Base-by-base conservation (phyloP, 345 rosid genomes). In the Lagerstroemia speciosa region DNA sequence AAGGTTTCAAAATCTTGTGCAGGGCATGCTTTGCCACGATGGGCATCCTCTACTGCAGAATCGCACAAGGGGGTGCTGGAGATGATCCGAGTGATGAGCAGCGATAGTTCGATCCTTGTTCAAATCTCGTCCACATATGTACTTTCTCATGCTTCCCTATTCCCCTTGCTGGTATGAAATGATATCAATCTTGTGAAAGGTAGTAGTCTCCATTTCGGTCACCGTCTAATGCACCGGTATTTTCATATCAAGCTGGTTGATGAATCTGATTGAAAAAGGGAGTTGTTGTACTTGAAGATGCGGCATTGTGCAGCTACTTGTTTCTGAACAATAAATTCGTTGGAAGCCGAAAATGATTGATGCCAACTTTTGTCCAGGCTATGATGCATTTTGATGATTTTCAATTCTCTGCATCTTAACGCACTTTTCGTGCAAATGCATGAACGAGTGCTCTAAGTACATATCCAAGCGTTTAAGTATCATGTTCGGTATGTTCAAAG, bases 11-110 rank as follows among this genome's bases (percentile, higher is more conserved):
- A 43, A 65, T 19, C 32, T 55, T 52, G 36, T 71, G 82, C 97
- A 95, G 99, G 92, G 99, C 99, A 5, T 95, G 99, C 77, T 81
- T 95, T 88, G 93, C 99, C 12, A 92, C 99, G 11, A 95, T 95
- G 98, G 97, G 93, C 70, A 83, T 95, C 74, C 83, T 95, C 67
- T 95, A 95, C 74, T 92, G 90, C 86, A 88, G 97, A 85, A 83
- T 95, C 32, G 93, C 99, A 22, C 96, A 87, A 62, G 80, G 87
- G 57, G 90, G 86, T 57, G 77, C 87, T 17, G 89, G 79, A 32
- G 90, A 92, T 60, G 85, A 85, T 29, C 62, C 71, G 77, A 72
- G 75, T 10, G 87, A 84, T 38, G 98, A 84, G 76, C 86, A 88
- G 82, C 83, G 71, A 79, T 86, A 76, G 85, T 64, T 52, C 19